Percentiles rank a stretch among this genome's conserved stretches.
phyloP scores from a whole-genome alignment of 352 stramenopile species.

The Aphanomyces invadans region DNA sequence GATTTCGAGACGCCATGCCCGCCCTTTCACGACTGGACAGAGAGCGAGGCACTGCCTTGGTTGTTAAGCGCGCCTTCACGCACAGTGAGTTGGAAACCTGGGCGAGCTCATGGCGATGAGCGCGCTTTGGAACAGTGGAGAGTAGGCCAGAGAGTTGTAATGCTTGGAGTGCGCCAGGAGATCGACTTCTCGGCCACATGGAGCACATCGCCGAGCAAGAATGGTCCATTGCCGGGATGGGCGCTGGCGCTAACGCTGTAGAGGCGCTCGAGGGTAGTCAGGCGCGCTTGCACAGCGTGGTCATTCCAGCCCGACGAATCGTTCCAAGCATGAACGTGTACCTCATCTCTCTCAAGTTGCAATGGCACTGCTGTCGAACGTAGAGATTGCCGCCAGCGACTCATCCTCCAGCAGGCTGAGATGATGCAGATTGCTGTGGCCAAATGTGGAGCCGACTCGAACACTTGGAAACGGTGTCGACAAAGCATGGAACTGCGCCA shows the following conservation, averaged over 20 bases:
- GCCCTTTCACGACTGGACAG: background rate
- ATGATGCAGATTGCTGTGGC: background rate
- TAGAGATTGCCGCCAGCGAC: background rate
- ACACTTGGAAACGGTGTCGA: background rate
- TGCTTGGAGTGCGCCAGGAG: background rate
- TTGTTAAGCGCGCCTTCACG: background rate
- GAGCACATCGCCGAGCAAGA: slow-evolving; percentile 1
- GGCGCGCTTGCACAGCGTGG: background rate
- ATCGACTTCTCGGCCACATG: too few species aligned
- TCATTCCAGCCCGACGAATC: background rate
- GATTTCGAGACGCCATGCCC: too few species aligned
- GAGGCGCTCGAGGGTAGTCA: background rate
- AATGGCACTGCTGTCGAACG: background rate
- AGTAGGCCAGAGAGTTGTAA: background rate
- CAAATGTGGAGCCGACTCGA: background rate
- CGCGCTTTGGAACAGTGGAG: background rate
- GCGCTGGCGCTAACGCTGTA: background rate
- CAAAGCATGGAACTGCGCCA: background rate
- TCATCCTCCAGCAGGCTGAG: background rate
- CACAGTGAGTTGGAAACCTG: background rate
- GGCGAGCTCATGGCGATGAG: background rate
- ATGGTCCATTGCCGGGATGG: background rate
- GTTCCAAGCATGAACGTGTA: too few species aligned
- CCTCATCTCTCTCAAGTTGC: too few species aligned
- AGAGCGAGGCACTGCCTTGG: background rate